Evolutionary conservation across 352 stramenopile genomes (phyloP).

Genomic region (Pythium aquatile): DNA sequence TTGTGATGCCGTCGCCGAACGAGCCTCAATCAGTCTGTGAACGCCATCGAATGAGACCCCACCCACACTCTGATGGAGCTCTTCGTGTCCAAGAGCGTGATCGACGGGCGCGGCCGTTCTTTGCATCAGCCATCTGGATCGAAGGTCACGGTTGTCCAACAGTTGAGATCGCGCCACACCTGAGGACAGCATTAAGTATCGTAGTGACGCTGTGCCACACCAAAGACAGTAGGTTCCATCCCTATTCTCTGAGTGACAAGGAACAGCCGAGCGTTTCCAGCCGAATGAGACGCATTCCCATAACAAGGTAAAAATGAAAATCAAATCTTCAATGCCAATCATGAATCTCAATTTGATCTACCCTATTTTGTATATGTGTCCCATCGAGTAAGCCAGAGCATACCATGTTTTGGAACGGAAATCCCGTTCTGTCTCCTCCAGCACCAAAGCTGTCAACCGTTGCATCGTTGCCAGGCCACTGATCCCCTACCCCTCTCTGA

Average conservation of each 20-base stretch:
- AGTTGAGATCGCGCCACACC: not conserved
- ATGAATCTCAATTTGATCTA: too few relatives aligned
- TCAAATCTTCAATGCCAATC: too few relatives aligned
- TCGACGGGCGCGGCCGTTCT: not conserved
- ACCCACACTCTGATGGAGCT: not conserved
- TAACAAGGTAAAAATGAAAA: not conserved
- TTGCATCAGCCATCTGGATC: not conserved
- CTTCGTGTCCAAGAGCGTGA: not conserved
- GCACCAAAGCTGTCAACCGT: constrained; percentile 15
- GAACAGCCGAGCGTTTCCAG: not conserved
- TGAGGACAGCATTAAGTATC: not conserved
- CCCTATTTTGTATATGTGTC: too few relatives aligned
- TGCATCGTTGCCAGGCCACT: not conserved
- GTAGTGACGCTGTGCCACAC: not conserved
- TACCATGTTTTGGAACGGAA: not conserved
- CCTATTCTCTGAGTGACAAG: not conserved
- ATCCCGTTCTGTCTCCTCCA: not conserved
- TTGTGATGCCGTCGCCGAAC: not conserved
- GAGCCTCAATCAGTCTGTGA: not conserved
- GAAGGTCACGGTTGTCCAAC: not conserved
- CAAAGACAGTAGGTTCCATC: not conserved
- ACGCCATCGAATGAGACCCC: not conserved
- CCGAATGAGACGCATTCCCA: not conserved
- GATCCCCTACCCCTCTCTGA: not conserved
- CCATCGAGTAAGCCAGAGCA: too few relatives aligned